A percentile compares a stretch with the other conserved stretches of the same genome.
These are phyloP conservation scores for Uncinocarpus reesii DNA, from an alignment of 2,329 filamentous ascomycete species.

Conservation along the genomic window DNA sequence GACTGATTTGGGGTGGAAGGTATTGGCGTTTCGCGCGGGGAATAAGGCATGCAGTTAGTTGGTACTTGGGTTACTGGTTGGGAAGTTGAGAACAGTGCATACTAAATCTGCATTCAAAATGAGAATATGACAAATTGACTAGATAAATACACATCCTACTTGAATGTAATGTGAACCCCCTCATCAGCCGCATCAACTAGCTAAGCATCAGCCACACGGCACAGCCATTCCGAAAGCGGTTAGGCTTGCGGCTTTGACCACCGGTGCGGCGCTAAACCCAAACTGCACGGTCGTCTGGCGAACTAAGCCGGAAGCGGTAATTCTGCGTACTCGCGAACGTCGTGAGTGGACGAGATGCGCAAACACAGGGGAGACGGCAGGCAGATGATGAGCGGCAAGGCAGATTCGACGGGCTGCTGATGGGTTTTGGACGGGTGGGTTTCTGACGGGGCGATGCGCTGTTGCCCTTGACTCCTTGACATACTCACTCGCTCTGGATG, in stretches of 20 bases:
- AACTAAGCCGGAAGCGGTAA: background rate
- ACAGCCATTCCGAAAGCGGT: background rate
- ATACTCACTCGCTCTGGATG: too few relatives aligned
- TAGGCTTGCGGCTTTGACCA: conserved; percentile 2
- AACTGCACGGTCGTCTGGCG: background rate
- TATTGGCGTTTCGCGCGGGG: too few relatives aligned
- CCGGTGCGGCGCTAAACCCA: background rate
- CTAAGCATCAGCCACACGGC: background rate
- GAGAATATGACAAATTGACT: too few relatives aligned
- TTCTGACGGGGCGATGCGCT: background rate
- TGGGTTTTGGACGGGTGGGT: background rate
- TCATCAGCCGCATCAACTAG: too few relatives aligned
- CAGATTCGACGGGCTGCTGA: background rate
- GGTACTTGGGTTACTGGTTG: too few relatives aligned
- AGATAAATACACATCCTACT: too few relatives aligned
- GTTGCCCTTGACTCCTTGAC: background rate
- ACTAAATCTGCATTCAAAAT: too few relatives aligned
- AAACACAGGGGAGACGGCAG: background rate
- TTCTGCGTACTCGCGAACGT: background rate
- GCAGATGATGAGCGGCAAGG: background rate
- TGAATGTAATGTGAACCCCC: too few relatives aligned
- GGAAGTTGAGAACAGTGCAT: too few relatives aligned
- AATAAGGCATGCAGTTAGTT: too few relatives aligned
- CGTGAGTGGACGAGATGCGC: background rate
- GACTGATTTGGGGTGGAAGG: too few relatives aligned